Percentiles rank a stretch among this genome's conserved stretches.
Conservation (phyloP, 2,329 filamentous ascomycete species). For the Penicillium sclerotiorum region DNA sequence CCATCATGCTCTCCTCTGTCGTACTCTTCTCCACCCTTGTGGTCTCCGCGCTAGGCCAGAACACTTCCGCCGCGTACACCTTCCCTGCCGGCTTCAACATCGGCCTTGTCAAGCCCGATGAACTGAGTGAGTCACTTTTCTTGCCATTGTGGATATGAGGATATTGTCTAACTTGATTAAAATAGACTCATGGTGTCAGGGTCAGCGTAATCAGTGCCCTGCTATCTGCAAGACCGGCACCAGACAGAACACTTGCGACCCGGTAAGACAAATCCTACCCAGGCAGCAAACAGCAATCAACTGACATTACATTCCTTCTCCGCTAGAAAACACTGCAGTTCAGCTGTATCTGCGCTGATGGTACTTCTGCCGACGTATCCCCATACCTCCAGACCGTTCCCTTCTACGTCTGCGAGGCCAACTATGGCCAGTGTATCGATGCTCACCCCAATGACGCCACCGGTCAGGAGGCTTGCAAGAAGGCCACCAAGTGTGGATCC, state of each 20-base stretch:
- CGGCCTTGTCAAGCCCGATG: constrained; percentile 38
- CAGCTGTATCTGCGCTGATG: constrained; percentile 61
- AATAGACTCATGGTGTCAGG: constrained; percentile 59
- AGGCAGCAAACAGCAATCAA: neutral
- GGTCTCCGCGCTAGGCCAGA: constrained; percentile 41
- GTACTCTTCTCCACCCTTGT: constrained; percentile 52
- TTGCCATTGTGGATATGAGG: neutral
- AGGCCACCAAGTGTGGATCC: constrained; percentile 55
- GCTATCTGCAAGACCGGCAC: constrained; percentile 58
- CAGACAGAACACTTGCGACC: constrained; percentile 57
- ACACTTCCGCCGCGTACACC: constrained; percentile 47
- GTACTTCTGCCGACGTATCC: constrained; percentile 56
- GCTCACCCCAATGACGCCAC: constrained; percentile 50
- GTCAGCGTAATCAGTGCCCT: constrained; percentile 62
- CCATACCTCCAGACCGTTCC: constrained; percentile 62
- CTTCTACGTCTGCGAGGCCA: constrained; percentile 61
- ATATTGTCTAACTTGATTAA: neutral
- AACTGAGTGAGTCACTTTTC: constrained; percentile 31
- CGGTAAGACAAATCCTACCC: constrained; percentile 45
- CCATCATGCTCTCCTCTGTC: constrained; percentile 53
- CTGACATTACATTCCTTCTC: neutral
- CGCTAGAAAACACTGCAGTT: constrained; percentile 50
- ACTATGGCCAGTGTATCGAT: constrained; percentile 53
- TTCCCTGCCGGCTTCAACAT: constrained; percentile 48
- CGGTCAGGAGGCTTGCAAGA: constrained; percentile 53